phyloP scores from a whole-genome alignment of 805 yeast species.

The Metschnikowia peoriensis region DNA sequence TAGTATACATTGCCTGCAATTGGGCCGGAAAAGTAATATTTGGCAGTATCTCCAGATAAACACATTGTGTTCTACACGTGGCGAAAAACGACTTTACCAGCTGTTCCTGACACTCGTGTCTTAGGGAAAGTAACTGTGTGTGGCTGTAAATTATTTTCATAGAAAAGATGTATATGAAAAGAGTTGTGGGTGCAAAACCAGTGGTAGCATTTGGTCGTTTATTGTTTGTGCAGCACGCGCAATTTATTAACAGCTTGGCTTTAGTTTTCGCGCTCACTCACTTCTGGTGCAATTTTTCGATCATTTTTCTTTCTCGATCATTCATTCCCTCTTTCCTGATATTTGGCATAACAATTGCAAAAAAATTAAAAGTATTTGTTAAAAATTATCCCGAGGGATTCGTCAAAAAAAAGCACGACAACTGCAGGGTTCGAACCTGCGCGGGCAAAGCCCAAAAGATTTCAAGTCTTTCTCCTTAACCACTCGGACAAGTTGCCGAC shows the following conservation, averaged over 20 bases:
- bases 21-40: background rate
- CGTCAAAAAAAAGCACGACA: slow-evolving; percentile 16
- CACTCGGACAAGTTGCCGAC: slow-evolving; percentile 27
- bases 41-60: slow-evolving; percentile 2
- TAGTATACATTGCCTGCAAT: background rate
- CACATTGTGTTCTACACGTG: background rate
- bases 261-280: background rate
- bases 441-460: slow-evolving; percentile 27
- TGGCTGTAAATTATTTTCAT: slow-evolving; percentile 14
- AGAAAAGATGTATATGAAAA: background rate
- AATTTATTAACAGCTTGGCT: too few relatives aligned
- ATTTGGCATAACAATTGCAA: too few relatives aligned
- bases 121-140: slow-evolving; percentile 8
- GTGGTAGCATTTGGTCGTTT: too few relatives aligned
- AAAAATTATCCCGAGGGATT: background rate
- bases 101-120: slow-evolving; percentile 16
- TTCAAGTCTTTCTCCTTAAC: slow-evolving; percentile 28
- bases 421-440: slow-evolving; percentile 27
- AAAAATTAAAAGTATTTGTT: background rate
- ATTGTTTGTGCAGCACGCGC: too few relatives aligned
- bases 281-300: background rate
- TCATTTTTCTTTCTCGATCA: background rate
- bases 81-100: slow-evolving; percentile 7
- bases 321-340: background rate
- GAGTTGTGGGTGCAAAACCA: slow-evolving; percentile 15